Evolutionary conservation across 2,329 filamentous ascomycete genomes (phyloP).

Genomic region (Talaromyces marneffei): DNA sequence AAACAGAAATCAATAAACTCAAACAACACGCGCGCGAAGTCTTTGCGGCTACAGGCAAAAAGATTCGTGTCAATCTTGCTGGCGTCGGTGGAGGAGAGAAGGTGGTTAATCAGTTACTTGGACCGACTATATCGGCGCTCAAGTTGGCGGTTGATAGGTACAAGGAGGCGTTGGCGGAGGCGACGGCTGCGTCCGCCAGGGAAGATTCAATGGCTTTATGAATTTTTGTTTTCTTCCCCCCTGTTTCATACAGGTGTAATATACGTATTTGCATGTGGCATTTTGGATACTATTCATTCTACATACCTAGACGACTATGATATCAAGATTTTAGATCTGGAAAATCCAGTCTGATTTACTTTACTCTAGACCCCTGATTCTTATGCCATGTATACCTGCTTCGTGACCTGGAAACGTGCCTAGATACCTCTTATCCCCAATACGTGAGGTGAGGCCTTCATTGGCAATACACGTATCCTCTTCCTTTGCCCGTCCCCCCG

Average conservation of each 20-base stretch:
- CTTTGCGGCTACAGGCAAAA: constrained; percentile 67
- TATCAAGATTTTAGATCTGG: not conserved
- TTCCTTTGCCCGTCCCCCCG: too few species aligned
- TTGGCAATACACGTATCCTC: too few species aligned
- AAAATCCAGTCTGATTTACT: too few species aligned
- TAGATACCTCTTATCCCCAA: too few species aligned
- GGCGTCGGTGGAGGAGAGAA: constrained; percentile 68
- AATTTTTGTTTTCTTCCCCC: too few species aligned
- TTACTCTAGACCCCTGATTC: too few species aligned
- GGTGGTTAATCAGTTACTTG: constrained; percentile 70
- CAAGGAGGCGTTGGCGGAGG: constrained; percentile 60
- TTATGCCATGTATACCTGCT: not conserved
- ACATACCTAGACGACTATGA: not conserved
- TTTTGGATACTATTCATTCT: not conserved
- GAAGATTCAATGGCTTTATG: constrained; percentile 6
- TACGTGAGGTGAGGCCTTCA: too few species aligned
- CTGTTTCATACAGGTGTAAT: not conserved
- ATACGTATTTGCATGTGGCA: not conserved
- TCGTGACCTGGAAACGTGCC: not conserved
- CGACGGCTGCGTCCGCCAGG: constrained; percentile 38
- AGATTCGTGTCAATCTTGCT: constrained; percentile 59
- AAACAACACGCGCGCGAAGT: constrained; percentile 66
- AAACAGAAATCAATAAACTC: constrained; percentile 58
- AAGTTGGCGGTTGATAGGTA: constrained; percentile 67
- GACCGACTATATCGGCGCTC: constrained; percentile 66